These are phyloP conservation scores for Ophiostoma australiae DNA, from an alignment of 2,329 filamentous ascomycete genomes.

Conservation along the genomic window DNA sequence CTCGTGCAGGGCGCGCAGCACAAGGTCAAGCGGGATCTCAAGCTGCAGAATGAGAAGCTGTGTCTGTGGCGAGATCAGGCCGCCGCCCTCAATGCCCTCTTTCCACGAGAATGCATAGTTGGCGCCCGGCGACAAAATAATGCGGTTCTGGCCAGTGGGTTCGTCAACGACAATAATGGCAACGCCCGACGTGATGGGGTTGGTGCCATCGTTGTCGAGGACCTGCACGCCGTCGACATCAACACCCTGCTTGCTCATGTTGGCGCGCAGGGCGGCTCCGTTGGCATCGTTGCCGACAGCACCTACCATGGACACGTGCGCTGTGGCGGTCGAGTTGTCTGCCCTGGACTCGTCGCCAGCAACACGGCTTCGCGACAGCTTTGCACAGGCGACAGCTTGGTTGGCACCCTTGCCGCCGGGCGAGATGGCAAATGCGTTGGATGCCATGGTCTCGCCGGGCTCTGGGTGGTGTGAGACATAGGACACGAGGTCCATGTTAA, in stretches of 20 bases:
- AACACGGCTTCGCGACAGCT: slow-evolving; percentile 60
- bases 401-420: slow-evolving; percentile 94
- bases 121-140: slow-evolving; percentile 67
- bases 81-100: slow-evolving; percentile 35
- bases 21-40: slow-evolving; percentile 52
- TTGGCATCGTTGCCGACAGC: slow-evolving; percentile 68
- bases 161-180: slow-evolving; percentile 73
- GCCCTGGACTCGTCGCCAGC: slow-evolving; percentile 32
- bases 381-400: slow-evolving; percentile 83
- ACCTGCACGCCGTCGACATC: slow-evolving; percentile 51
- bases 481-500: slow-evolving; percentile 91
- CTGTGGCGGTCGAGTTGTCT: slow-evolving; percentile 34
- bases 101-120: slow-evolving; percentile 50
- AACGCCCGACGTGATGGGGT: slow-evolving; percentile 58
- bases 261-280: slow-evolving; percentile 53
- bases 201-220: slow-evolving; percentile 29
- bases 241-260: slow-evolving; percentile 58
- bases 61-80: slow-evolving; percentile 37
- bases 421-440: slow-evolving; percentile 70
- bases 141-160: slow-evolving; percentile 68
- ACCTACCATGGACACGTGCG: slow-evolving; percentile 63
- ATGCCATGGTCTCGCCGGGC: slow-evolving; percentile 82
- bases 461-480: slow-evolving; percentile 77
- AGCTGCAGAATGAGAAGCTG: slow-evolving; percentile 56
- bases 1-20: slow-evolving; percentile 46